Conservation (phyloP, 306 rosid species). For the Inga oerstediana region DNA sequence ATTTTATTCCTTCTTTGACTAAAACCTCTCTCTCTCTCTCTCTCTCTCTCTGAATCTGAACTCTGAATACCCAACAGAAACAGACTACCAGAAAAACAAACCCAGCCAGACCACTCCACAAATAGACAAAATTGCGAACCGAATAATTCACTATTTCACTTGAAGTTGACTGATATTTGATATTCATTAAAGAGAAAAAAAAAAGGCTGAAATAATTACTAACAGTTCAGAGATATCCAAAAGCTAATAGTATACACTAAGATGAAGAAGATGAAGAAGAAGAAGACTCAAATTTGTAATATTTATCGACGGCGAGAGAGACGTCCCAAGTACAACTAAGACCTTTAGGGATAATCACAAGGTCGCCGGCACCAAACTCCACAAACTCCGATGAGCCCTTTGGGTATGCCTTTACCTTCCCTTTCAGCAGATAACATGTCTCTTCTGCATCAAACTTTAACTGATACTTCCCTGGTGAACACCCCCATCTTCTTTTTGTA, state of each 20-base stretch:
- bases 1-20: conserved; percentile 53
- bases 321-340: conserved; percentile 99
- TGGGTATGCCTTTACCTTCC: conserved; percentile 84
- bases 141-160: conserved; percentile 19
- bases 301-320: conserved; percentile 89
- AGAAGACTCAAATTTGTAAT: conserved; percentile 83
- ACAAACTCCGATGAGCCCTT: conserved; percentile 81
- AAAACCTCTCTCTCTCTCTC: not conserved
- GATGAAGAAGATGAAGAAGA: conserved; percentile 34
- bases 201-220: not conserved
- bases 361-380: conserved; percentile 96
- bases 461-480: conserved; percentile 93
- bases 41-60: not conserved
- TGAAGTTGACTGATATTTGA: not conserved
- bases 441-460: conserved; percentile 94
- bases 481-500: conserved; percentile 77
- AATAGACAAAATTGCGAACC: not conserved
- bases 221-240: not conserved
- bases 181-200: not conserved
- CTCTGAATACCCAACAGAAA: conserved; percentile 14
- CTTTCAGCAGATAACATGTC: conserved; percentile 84
- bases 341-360: conserved; percentile 87
- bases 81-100: not conserved
- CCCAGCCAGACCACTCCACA: not conserved
- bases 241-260: not conserved